These are phyloP conservation scores for Taiozyma sp. DNA, from an alignment of 1,139 yeast species.

Conservation along the genomic window DNA sequence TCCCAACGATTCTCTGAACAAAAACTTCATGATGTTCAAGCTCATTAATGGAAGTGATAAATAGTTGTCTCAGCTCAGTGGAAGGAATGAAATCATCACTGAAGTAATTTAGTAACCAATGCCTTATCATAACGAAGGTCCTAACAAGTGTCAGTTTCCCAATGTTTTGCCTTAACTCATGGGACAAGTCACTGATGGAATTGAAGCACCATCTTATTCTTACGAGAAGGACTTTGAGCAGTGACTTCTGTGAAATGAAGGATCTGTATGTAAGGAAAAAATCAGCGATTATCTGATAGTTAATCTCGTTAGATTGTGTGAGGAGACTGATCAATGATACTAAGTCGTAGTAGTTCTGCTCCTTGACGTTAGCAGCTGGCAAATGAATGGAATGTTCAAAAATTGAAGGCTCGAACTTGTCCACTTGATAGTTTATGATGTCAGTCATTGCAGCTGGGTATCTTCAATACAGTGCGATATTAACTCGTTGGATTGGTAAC, in stretches of 20 bases:
- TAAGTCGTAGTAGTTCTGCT: slow-evolving; percentile 22
- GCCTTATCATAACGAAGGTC: slow-evolving; percentile 81
- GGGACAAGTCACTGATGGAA: slow-evolving; percentile 27
- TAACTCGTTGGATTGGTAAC: background rate
- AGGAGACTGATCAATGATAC: slow-evolving; percentile 64
- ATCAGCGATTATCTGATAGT: slow-evolving; percentile 74
- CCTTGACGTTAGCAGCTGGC: slow-evolving; percentile 1
- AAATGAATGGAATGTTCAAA: slow-evolving; percentile 6
- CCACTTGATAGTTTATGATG: slow-evolving; percentile 14
- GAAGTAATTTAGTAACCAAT: slow-evolving; percentile 81
- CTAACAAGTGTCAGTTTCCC: slow-evolving; percentile 75
- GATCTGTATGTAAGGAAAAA: slow-evolving; percentile 80
- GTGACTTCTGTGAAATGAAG: slow-evolving; percentile 51
- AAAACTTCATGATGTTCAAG: slow-evolving; percentile 30
- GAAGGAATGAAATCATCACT: slow-evolving; percentile 59
- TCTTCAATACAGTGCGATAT: background rate
- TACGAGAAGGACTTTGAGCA: slow-evolving; percentile 55
- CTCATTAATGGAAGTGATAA: slow-evolving; percentile 45
- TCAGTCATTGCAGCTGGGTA: slow-evolving; percentile 14
- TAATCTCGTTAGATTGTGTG: slow-evolving; percentile 74
- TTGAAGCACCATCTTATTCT: slow-evolving; percentile 71
- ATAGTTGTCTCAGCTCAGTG: slow-evolving; percentile 38
- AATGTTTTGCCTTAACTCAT: slow-evolving; percentile 35
- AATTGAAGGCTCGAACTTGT: slow-evolving; percentile 2
- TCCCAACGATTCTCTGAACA: slow-evolving; percentile 36